Evolutionary conservation across 768 basidiomycete genomes (phyloP).

Genomic region (Agaricus sinodeliciosus): DNA sequence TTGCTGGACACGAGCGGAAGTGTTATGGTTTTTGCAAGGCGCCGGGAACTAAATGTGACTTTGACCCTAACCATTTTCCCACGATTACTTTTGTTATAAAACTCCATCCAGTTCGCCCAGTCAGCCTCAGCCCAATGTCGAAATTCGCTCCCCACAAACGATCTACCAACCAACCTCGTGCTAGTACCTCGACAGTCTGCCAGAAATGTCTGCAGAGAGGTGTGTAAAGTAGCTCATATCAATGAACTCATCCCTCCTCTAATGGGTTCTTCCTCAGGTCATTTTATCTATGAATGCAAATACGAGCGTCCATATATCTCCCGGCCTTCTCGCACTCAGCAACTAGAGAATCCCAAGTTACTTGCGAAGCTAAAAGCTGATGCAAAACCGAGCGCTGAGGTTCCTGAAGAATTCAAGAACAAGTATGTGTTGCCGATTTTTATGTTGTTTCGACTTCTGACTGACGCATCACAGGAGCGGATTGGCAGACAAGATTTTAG

Average conservation of each 20-base stretch:
- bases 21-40: too few species aligned
- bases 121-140: conserved; percentile 42
- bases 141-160: conserved; percentile 73
- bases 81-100: not conserved
- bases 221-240: conserved; percentile 19
- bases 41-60: too few species aligned
- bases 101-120: not conserved
- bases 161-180: conserved; percentile 55
- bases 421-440: conserved; percentile 43
- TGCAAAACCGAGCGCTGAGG: conserved; percentile 72
- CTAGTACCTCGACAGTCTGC: conserved; percentile 63
- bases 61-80: not conserved
- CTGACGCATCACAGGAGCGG: conserved; percentile 43
- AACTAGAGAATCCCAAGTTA: conserved; percentile 70
- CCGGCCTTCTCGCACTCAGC: conserved; percentile 84
- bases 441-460: not conserved
- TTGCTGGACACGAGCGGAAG: too few species aligned
- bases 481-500: conserved; percentile 80
- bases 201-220: conserved; percentile 78
- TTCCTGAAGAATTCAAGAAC: conserved; percentile 87
- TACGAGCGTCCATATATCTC: conserved; percentile 73
- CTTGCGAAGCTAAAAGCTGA: conserved; percentile 62
- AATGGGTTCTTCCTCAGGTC: conserved; percentile 42
- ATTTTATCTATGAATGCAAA: conserved; percentile 92
- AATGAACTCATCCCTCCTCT: not conserved